A percentile compares a stretch with the other conserved stretches of the same genome.
phyloP scores from a whole-genome alignment of 441 rosid genomes.

The Kokia cookei region DNA sequence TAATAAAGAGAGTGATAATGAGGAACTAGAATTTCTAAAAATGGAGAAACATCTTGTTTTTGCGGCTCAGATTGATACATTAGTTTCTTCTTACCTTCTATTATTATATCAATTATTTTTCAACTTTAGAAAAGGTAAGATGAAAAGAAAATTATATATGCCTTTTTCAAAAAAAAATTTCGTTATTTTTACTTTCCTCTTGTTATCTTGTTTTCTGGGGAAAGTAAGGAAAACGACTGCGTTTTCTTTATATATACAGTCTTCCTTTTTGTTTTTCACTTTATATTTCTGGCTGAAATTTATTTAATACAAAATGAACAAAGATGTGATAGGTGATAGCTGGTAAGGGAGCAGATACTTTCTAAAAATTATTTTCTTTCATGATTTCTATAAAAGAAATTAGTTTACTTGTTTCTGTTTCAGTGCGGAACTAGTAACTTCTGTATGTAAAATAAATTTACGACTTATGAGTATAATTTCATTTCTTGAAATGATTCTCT shows the following conservation, averaged over 20 bases:
- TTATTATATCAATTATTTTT: slow-evolving; percentile 2
- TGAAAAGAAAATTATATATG: background rate
- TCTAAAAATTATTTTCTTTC: background rate
- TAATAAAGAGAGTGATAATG: slow-evolving; percentile 13
- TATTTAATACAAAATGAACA: background rate
- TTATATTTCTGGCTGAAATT: background rate
- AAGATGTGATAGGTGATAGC: background rate
- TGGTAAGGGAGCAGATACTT: slow-evolving; percentile 9
- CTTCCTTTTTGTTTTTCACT: background rate
- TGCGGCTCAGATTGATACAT: slow-evolving; percentile 34
- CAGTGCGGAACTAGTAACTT: background rate
- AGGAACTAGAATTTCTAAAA: slow-evolving; percentile 22
- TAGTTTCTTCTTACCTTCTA: slow-evolving; percentile 13
- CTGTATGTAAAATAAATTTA: background rate
- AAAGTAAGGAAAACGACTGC: slow-evolving; percentile 18
- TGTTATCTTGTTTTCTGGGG: slow-evolving; percentile 9
- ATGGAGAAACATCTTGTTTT: slow-evolving; percentile 28
- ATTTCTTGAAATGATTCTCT: background rate
- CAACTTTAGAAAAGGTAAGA: background rate
- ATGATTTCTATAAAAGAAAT: background rate
- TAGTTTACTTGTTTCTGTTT: background rate
- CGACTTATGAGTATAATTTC: background rate
- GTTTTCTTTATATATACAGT: background rate
- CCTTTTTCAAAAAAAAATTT: background rate
- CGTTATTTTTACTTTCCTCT: background rate